Evolutionary conservation across 352 stramenopile genomes (phyloP).

Genomic region (Phytophthora ohioensis): DNA sequence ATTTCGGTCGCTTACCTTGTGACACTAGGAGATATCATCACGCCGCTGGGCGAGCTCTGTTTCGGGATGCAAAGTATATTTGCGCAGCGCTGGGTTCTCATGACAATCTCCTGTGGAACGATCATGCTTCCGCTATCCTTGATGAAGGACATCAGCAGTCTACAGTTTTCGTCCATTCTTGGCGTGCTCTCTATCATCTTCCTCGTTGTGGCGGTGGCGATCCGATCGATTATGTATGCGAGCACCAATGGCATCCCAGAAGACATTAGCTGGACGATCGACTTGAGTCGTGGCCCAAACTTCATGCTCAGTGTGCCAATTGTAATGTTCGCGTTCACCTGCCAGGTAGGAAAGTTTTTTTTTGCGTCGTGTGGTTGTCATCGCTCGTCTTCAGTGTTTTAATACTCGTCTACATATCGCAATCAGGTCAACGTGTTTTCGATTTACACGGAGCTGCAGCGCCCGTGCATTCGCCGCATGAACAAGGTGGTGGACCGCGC

Average conservation of each 20-base stretch:
- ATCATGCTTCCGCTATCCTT: slow-evolving; percentile 89
- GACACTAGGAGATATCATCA: slow-evolving; percentile 85
- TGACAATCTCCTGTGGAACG: slow-evolving; percentile 74
- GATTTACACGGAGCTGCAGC: slow-evolving; percentile 90
- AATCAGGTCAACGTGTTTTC: slow-evolving; percentile 86
- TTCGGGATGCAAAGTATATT: slow-evolving; percentile 71
- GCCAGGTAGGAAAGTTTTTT: slow-evolving; percentile 51
- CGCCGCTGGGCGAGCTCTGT: slow-evolving; percentile 74
- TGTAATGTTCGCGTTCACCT: slow-evolving; percentile 92
- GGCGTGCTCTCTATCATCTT: slow-evolving; percentile 89
- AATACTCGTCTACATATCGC: slow-evolving; percentile 3
- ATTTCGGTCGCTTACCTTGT: slow-evolving; percentile 88
- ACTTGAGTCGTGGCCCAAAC: slow-evolving; percentile 69
- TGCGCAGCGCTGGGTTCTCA: slow-evolving; percentile 80
- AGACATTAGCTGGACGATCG: slow-evolving; percentile 79
- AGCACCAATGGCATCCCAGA: slow-evolving; percentile 63
- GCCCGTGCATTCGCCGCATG: slow-evolving; percentile 87
- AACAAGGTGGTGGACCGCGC: slow-evolving; percentile 89
- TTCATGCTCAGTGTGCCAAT: slow-evolving; percentile 91
- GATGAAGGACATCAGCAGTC: slow-evolving; percentile 84
- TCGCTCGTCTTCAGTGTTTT: slow-evolving; percentile 6
- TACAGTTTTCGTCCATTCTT: slow-evolving; percentile 88
- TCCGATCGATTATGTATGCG: slow-evolving; percentile 81
- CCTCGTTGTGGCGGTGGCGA: slow-evolving; percentile 79
- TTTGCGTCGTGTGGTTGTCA: not conserved